Base-by-base conservation (phyloP, 2,329 filamentous ascomycete species). In the Aureobasidium musti region DNA sequence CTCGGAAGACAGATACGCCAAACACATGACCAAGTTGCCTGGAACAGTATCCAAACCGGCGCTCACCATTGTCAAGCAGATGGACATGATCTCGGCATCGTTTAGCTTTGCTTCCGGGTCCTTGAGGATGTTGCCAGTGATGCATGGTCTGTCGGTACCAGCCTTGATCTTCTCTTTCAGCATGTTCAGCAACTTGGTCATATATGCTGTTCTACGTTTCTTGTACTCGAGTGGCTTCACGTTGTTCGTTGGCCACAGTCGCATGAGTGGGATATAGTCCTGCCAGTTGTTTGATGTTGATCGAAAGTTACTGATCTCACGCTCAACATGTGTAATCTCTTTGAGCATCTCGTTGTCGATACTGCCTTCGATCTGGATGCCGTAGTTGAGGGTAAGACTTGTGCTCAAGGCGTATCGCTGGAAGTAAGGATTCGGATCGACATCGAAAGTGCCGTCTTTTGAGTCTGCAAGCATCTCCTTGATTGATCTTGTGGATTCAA, bases 11-110 rank as follows among this genome's bases (percentile, higher is more conserved):
- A 95, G 83, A 71, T 90, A 91, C 2, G 89, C 91, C 52, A 94
- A 86, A 14, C 88, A 88, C 89, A 92, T 91, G 72, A 92, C 88
- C 11, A 94, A 78, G 69, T 92, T 93, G 13, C 87, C 89, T 0
- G 91, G 89, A 1, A 95, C 88, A 0, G 91, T 95, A 74, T 95
- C 91, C 19, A 94, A 84, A 21, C 91, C 91, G 0, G 90, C 91
- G 1, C 88, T 90, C 0, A 94, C 89, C 86, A 94, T 92, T 28
- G 90, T 92, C 28, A 95, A 78, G 74, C 91, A 91, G 71, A 95
- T 91, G 2, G 89, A 91, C 77, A 90, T 91, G 59, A 93, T 83
- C 76, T 93, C 91, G 14, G 86, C 85, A 69, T 87, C 83, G 69
- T 89, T 89, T 63, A 94, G 77, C 70, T 89, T 88, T 0, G 87